These are phyloP conservation scores for Aureobasidium sp. DNA, from an alignment of 2,329 filamentous ascomycete species.

Conservation along the genomic window DNA sequence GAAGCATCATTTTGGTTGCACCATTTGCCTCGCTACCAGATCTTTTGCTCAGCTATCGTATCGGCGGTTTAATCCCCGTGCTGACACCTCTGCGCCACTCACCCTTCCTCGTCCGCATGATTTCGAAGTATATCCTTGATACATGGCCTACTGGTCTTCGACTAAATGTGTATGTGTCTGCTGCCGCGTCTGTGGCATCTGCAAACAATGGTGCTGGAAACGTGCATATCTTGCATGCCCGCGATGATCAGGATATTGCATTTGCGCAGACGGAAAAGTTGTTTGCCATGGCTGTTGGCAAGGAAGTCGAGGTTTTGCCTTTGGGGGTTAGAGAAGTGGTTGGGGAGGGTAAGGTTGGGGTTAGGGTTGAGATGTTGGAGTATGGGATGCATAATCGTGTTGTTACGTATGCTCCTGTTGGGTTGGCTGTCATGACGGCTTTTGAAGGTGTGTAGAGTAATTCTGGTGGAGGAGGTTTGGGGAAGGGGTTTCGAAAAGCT, in stretches of 20 bases:
- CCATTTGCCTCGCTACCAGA: slow-evolving; percentile 67
- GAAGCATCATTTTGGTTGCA: slow-evolving; percentile 69
- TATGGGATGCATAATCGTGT: slow-evolving; percentile 57
- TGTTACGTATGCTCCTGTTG: slow-evolving; percentile 56
- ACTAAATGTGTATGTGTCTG: slow-evolving; percentile 55
- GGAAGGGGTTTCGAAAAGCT: too few species aligned
- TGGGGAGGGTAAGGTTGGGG: slow-evolving; percentile 21
- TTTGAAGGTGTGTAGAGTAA: slow-evolving; percentile 40
- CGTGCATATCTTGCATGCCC: slow-evolving; percentile 69
- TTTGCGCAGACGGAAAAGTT: slow-evolving; percentile 60
- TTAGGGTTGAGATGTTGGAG: slow-evolving; percentile 37
- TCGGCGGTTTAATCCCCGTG: slow-evolving; percentile 69
- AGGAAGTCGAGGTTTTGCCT: slow-evolving; percentile 23
- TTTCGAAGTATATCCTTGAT: slow-evolving; percentile 62
- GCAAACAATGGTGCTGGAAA: slow-evolving; percentile 34
- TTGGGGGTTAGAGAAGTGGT: slow-evolving; percentile 25
- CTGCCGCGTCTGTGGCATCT: slow-evolving; percentile 26
- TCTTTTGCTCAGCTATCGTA: slow-evolving; percentile 68
- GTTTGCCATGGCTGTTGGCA: slow-evolving; percentile 51
- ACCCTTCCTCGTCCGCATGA: slow-evolving; percentile 53
- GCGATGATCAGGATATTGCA: slow-evolving; percentile 74
- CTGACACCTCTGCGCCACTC: slow-evolving; percentile 65
- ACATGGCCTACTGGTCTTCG: slow-evolving; percentile 68
- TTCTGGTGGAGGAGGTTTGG: not conserved
- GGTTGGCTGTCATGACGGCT: slow-evolving; percentile 56